Conservation (phyloP, 2,329 filamentous ascomycete genomes). For the Nemania serpens region DNA sequence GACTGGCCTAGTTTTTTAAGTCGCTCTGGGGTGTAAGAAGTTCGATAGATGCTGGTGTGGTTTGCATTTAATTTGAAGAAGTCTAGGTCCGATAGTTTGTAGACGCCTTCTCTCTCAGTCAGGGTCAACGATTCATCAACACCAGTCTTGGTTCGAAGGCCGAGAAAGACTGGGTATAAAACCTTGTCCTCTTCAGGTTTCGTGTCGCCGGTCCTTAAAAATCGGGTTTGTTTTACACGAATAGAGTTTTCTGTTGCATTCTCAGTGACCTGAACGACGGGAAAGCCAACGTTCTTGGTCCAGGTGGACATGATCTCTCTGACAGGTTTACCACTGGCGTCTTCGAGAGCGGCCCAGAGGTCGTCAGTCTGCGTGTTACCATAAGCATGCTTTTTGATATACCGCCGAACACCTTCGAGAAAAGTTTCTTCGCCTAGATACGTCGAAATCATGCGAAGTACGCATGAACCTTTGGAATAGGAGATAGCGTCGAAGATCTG, state of each 20-base stretch:
- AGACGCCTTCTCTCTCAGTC: constrained; percentile 70
- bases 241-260: constrained; percentile 72
- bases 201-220: constrained; percentile 88
- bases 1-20: constrained; percentile 86
- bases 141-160: constrained; percentile 81
- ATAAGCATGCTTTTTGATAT: constrained; percentile 96
- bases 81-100: constrained; percentile 77
- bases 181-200: constrained; percentile 90
- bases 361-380: constrained; percentile 91
- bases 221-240: constrained; percentile 91
- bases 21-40: constrained; percentile 81
- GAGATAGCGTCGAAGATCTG: constrained; percentile 98
- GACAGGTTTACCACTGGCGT: constrained; percentile 90
- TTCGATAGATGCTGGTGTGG: constrained; percentile 90
- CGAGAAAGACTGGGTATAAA: constrained; percentile 87
- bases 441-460: constrained; percentile 95
- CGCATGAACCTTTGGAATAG: constrained; percentile 95
- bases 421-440: constrained; percentile 92
- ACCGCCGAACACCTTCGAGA: constrained; percentile 86
- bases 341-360: constrained; percentile 84
- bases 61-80: constrained; percentile 98
- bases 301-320: constrained; percentile 91
- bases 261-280: constrained; percentile 85
- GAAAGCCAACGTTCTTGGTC: constrained; percentile 96
- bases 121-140: constrained; percentile 78